Evolutionary conservation across 352 stramenopile genomes (phyloP).

Genomic region (Saprolegnia parasitica): DNA sequence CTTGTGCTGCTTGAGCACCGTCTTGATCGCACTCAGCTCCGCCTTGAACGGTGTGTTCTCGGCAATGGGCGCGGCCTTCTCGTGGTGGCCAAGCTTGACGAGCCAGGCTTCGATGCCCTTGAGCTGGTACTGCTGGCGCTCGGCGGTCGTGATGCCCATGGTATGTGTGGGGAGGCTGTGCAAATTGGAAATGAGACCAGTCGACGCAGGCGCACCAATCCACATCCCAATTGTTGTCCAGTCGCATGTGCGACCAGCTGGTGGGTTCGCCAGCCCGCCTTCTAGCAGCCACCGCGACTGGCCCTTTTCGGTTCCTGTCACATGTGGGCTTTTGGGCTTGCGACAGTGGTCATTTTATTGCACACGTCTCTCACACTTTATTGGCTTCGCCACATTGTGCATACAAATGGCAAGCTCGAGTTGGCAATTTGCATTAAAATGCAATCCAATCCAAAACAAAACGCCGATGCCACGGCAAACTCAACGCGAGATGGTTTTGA

Average conservation of each 20-base stretch:
- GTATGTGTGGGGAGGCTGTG: background rate
- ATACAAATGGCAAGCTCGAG: too few relatives aligned
- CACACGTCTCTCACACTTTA: background rate
- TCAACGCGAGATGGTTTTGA: background rate
- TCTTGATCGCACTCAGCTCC: constrained; percentile 22
- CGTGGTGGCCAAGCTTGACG: constrained; percentile 20
- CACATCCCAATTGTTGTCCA: constrained; percentile 8
- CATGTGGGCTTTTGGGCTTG: background rate
- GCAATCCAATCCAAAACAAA: too few relatives aligned
- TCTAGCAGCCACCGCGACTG: background rate
- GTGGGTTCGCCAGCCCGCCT: background rate
- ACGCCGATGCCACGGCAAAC: too few relatives aligned
- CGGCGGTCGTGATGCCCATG: constrained; percentile 20
- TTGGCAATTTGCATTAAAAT: too few relatives aligned
- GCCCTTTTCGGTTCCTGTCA: constrained; percentile 1
- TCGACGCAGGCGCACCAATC: background rate
- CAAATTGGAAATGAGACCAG: background rate
- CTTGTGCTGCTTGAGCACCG: constrained; percentile 23
- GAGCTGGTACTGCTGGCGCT: constrained; percentile 22
- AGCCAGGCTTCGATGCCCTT: constrained; percentile 28
- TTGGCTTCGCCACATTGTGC: background rate
- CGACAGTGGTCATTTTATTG: constrained; percentile 9
- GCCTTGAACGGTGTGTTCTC: background rate
- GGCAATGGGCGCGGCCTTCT: background rate
- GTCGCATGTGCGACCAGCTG: constrained; percentile 8